Conservation (phyloP, 768 basidiomycete genomes). For the Kwoniella bestiolae region DNA sequence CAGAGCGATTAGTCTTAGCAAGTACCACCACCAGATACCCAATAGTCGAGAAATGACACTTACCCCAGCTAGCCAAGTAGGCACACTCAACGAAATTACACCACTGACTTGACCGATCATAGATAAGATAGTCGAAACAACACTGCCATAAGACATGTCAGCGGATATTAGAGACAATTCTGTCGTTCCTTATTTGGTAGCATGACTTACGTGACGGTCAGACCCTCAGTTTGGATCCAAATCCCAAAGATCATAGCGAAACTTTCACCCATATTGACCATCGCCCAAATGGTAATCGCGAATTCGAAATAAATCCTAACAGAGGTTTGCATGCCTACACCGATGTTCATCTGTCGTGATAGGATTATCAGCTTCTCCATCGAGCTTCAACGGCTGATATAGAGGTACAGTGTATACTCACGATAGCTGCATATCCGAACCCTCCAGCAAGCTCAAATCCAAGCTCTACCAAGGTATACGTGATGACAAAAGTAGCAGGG, state of each 20-base stretch:
- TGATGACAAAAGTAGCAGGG: conserved; percentile 58
- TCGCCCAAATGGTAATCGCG: conserved; percentile 53
- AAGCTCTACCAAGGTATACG: conserved; percentile 58
- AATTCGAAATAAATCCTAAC: conserved; percentile 58
- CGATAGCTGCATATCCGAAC: conserved; percentile 46
- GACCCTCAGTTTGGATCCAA: conserved; percentile 54
- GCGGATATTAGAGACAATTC: not conserved
- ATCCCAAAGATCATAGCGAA: conserved; percentile 56
- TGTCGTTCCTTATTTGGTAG: not conserved
- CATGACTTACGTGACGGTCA: conserved; percentile 55
- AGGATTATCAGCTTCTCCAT: not conserved
- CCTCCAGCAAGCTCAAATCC: conserved; percentile 55
- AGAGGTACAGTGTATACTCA: conserved; percentile 16
- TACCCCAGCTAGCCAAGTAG: conserved; percentile 53
- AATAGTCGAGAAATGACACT: conserved; percentile 25
- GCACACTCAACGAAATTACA: conserved; percentile 55
- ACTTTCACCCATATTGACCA: conserved; percentile 57
- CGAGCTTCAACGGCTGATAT: not conserved
- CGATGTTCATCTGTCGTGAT: conserved; percentile 48
- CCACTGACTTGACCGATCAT: conserved; percentile 49
- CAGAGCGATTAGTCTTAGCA: too few species aligned
- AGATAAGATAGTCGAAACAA: conserved; percentile 52
- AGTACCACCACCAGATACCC: too few species aligned
- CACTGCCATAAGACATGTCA: conserved; percentile 7
- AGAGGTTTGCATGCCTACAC: conserved; percentile 55